Evolutionary conservation across 2,329 filamentous ascomycete genomes (phyloP).

Genomic region (Chrysoporthe puriensis): DNA sequence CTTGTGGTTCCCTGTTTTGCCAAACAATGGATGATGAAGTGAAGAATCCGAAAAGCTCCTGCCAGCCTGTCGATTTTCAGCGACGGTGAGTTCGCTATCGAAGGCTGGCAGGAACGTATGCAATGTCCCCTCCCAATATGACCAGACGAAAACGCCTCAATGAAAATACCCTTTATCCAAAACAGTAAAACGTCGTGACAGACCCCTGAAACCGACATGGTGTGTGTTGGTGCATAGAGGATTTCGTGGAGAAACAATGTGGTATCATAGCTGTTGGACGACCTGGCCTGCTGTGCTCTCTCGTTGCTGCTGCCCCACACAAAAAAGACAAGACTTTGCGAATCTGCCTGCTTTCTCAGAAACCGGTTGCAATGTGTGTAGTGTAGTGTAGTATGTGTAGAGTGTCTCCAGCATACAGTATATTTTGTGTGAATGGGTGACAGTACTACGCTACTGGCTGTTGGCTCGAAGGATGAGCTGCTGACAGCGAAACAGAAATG

Average conservation of each 20-base stretch:
- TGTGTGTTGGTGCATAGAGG: constrained; percentile 24
- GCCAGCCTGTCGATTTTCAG: not conserved
- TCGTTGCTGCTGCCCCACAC: constrained; percentile 21
- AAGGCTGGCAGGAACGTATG: constrained; percentile 22
- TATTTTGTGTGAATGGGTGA: constrained; percentile 10
- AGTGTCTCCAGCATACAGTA: constrained; percentile 4
- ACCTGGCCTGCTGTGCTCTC: constrained; percentile 25
- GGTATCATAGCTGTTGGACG: constrained; percentile 29
- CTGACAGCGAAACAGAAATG: constrained; percentile 28
- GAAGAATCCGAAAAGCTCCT: not conserved
- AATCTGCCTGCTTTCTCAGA: not conserved
- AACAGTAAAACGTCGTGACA: constrained; percentile 12
- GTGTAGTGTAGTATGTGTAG: constrained; percentile 11
- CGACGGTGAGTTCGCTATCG: not conserved
- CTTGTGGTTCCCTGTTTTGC: constrained; percentile 5
- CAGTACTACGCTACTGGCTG: constrained; percentile 26
- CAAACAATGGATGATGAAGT: not conserved
- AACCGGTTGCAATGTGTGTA: constrained; percentile 10
- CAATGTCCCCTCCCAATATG: constrained; percentile 15
- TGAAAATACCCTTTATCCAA: constrained; percentile 18
- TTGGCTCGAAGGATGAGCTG: constrained; percentile 31
- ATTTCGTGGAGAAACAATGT: constrained; percentile 25
- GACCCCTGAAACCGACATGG: constrained; percentile 22
- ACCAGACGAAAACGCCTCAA: constrained; percentile 25
- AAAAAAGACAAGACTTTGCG: constrained; percentile 13